These are phyloP conservation scores for Mycena kentingensis DNA, from an alignment of 768 basidiomycete genomes.

Conservation along the genomic window DNA sequence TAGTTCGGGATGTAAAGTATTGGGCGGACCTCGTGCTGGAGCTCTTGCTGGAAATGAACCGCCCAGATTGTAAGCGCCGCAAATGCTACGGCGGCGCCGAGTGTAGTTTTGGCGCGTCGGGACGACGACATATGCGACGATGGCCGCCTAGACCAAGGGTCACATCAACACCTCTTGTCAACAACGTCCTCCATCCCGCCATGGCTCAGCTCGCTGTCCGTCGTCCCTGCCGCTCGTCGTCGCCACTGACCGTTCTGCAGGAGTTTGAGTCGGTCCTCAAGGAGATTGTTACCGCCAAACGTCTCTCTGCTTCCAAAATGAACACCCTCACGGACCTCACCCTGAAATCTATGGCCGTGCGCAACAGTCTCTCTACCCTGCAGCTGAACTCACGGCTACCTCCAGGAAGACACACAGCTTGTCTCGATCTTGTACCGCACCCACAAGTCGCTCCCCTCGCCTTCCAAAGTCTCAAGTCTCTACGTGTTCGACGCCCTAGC, in stretches of 20 bases:
- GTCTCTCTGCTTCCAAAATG: conserved; percentile 88
- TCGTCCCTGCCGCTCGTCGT: conserved; percentile 3
- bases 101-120: conserved; percentile 70
- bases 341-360: conserved; percentile 75
- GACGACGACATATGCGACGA: conserved; percentile 42
- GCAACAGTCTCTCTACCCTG: conserved; percentile 25
- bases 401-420: conserved; percentile 80
- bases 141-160: conserved; percentile 18
- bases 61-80: conserved; percentile 80
- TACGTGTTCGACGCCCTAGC: conserved; percentile 94
- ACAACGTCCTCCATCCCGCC: conserved; percentile 4
- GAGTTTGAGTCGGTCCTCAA: conserved; percentile 80
- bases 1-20: neutral
- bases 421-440: conserved; percentile 88
- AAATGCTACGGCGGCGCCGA: conserved; percentile 63
- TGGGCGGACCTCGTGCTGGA: conserved; percentile 72
- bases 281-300: conserved; percentile 79
- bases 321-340: conserved; percentile 72
- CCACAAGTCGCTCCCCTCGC: conserved; percentile 73
- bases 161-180: conserved; percentile 16
- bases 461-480: conserved; percentile 80
- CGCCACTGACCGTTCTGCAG: conserved; percentile 40
- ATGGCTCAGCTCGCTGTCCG: conserved; percentile 13
- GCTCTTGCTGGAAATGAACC: conserved; percentile 83
- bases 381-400: conserved; percentile 3